Conservation (phyloP, 257 asterid species). For the Jaltomata sinuosa region DNA sequence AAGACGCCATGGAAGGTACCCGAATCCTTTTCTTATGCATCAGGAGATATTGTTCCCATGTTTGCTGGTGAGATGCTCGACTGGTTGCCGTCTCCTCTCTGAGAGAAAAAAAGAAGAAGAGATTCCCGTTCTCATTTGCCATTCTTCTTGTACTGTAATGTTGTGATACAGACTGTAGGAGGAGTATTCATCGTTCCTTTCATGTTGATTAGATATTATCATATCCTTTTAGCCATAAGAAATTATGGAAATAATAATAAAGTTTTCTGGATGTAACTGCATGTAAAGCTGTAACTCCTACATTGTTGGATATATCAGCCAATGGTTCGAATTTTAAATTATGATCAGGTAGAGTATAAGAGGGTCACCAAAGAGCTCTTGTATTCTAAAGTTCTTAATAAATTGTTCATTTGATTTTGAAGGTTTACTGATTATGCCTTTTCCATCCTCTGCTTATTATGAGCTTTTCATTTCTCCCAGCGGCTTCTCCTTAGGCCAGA, state of each 20-base stretch:
- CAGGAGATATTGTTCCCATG: constrained; percentile 75
- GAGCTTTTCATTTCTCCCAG: too few relatives aligned
- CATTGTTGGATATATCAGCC: neutral
- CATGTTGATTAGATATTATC: neutral
- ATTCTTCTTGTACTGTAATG: neutral
- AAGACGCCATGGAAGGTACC: constrained; percentile 83
- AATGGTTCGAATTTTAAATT: neutral
- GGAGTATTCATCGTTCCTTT: neutral
- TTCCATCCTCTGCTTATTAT: neutral
- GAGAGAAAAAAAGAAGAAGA: neutral
- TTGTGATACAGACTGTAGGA: neutral
- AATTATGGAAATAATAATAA: neutral
- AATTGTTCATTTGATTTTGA: neutral
- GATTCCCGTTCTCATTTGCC: neutral
- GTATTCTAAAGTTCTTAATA: neutral
- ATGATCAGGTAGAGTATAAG: neutral
- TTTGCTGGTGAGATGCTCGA: constrained; percentile 81
- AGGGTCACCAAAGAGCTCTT: neutral
- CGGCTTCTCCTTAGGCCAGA: too few relatives aligned
- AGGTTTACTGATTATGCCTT: neutral
- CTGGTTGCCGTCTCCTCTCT: constrained; percentile 46
- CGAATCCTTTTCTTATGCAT: constrained; percentile 41
- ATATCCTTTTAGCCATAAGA: neutral
- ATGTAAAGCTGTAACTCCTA: neutral
- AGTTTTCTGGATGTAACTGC: neutral